phyloP scores from a whole-genome alignment of 495 filamentous ascomycete species.

The Tuber aestivum region DNA sequence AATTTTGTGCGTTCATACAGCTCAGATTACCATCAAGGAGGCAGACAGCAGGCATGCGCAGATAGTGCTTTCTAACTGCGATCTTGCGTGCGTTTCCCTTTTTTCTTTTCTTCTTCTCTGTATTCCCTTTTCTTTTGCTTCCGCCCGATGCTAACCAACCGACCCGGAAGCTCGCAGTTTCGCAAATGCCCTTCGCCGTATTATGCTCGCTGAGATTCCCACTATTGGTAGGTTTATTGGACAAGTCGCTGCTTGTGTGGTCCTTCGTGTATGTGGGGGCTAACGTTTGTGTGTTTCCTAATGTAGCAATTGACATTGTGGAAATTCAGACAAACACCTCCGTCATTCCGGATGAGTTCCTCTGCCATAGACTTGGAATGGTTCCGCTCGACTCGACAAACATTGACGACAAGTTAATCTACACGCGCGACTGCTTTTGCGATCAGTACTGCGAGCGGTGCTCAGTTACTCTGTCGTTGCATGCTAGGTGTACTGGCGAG shows the following conservation, averaged over 20 bases:
- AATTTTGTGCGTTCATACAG: slow-evolving; percentile 6
- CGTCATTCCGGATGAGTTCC: slow-evolving; percentile 90
- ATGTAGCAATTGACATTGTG: slow-evolving; percentile 76
- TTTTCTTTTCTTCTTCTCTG: neutral
- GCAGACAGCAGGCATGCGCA: slow-evolving; percentile 39
- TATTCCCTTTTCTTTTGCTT: neutral
- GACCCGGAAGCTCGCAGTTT: slow-evolving; percentile 48
- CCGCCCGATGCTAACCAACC: neutral
- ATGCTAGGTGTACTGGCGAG: slow-evolving; percentile 72
- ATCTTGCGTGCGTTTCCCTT: slow-evolving; percentile 35
- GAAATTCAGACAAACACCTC: slow-evolving; percentile 90
- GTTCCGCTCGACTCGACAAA: slow-evolving; percentile 79
- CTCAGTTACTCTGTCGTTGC: slow-evolving; percentile 71
- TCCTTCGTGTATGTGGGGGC: neutral
- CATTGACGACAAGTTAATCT: slow-evolving; percentile 72
- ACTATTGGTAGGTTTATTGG: slow-evolving; percentile 53
- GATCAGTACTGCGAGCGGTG: slow-evolving; percentile 87
- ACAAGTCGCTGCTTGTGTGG: neutral
- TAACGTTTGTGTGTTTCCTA: neutral
- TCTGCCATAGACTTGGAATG: slow-evolving; percentile 85
- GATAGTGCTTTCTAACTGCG: slow-evolving; percentile 43
- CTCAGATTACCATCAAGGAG: slow-evolving; percentile 42
- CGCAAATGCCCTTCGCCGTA: slow-evolving; percentile 88
- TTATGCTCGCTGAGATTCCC: slow-evolving; percentile 89
- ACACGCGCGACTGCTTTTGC: slow-evolving; percentile 94